A percentile compares a stretch with the other conserved stretches of the same genome.
Evolutionary conservation across 495 filamentous ascomycete genomes (phyloP).

Genomic region (Penicillium odoratum): DNA sequence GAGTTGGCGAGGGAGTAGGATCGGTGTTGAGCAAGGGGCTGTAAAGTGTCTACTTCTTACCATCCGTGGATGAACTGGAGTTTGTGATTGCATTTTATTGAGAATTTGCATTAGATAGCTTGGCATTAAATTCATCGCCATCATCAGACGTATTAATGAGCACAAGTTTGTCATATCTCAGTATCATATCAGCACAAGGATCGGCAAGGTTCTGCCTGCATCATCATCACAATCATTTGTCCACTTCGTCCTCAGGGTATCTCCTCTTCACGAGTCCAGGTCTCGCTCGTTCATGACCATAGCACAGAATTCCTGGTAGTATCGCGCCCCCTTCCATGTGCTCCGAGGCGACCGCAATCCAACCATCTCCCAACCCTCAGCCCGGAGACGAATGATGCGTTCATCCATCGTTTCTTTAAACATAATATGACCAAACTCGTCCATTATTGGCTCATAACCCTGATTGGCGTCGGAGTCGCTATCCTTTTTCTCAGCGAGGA

Average conservation of each 20-base stretch:
- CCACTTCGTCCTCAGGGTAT: background rate
- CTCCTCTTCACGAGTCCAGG: background rate
- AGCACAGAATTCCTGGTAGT: conserved; percentile 37
- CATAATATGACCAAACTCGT: conserved; percentile 21
- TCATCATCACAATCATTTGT: background rate
- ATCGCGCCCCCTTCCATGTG: conserved; percentile 39
- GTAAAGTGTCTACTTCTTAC: background rate
- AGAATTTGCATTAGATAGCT: background rate
- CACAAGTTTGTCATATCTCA: background rate
- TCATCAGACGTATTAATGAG: background rate
- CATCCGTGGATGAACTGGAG: background rate
- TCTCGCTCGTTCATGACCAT: conserved; percentile 31
- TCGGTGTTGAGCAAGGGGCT: conserved; percentile 27
- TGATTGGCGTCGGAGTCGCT: background rate
- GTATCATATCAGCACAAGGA: background rate
- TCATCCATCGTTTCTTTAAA: conserved; percentile 35
- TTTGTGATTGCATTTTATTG: too few species aligned
- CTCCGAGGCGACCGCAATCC: conserved; percentile 31
- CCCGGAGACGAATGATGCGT: conserved; percentile 34
- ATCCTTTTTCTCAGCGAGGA: conserved; percentile 12
- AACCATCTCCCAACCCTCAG: conserved; percentile 37
- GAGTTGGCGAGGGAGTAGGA: conserved; percentile 23
- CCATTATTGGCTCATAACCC: conserved; percentile 11
- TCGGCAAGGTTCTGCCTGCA: background rate
- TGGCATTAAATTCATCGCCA: background rate